Conservation (phyloP, 2,329 filamentous ascomycete species). For the Exophiala aquamarina region DNA sequence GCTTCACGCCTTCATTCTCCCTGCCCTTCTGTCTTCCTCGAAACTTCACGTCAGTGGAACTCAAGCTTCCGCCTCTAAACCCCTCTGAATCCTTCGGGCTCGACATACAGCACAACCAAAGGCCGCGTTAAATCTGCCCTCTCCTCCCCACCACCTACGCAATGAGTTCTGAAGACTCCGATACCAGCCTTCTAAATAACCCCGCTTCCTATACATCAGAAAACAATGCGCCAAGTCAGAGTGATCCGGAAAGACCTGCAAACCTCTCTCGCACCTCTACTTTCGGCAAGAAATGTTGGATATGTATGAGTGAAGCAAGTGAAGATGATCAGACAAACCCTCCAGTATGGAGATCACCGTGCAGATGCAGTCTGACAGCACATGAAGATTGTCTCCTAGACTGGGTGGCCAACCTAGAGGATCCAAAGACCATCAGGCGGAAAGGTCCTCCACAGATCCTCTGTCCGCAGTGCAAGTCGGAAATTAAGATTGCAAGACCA, state of each 20-base stretch:
- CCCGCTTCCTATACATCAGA: conserved; percentile 11
- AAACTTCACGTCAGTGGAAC: too few species aligned
- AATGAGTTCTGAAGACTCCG: conserved; percentile 30
- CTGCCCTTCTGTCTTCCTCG: too few species aligned
- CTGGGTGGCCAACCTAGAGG: conserved; percentile 90
- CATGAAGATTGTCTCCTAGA: conserved; percentile 87
- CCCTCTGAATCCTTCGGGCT: not conserved
- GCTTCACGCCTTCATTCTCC: too few species aligned
- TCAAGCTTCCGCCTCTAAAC: too few species aligned
- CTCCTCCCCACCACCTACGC: conserved; percentile 13
- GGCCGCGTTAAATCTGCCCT: too few species aligned
- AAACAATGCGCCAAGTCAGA: conserved; percentile 1
- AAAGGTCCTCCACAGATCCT: conserved; percentile 59
- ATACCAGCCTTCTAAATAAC: conserved; percentile 26
- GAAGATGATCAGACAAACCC: conserved; percentile 62
- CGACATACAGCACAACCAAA: too few species aligned
- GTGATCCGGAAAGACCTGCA: conserved; percentile 14
- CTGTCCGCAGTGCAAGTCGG: conserved; percentile 87
- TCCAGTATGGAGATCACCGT: conserved; percentile 77
- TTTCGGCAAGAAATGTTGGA: conserved; percentile 60
- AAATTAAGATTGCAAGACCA: conserved; percentile 74
- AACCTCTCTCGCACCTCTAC: conserved; percentile 35
- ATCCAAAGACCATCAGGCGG: conserved; percentile 52
- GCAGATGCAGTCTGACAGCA: conserved; percentile 84
- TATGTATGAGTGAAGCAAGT: conserved; percentile 66